phyloP scores from a whole-genome alignment of 1,139 yeast species.

The Pichia sp. region DNA sequence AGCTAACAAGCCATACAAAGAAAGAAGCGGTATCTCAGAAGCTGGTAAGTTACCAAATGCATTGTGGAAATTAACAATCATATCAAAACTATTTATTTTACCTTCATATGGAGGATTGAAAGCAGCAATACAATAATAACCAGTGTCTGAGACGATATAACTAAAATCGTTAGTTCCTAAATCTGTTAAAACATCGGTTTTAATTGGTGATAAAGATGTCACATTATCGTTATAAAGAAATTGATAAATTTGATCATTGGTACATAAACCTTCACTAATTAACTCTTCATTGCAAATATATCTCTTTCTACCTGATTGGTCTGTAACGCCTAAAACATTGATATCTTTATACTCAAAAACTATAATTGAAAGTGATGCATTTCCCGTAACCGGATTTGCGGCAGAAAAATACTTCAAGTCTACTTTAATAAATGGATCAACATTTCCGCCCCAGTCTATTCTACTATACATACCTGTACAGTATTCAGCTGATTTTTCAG shows the following conservation, averaged over 20 bases:
- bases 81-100: conserved; percentile 40
- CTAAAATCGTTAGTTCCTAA: conserved; percentile 55
- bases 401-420: conserved; percentile 29
- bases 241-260: conserved; percentile 46
- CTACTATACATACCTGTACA: conserved; percentile 90
- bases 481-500: conserved; percentile 48
- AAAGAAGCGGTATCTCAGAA: conserved; percentile 83
- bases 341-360: conserved; percentile 82
- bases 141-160: conserved; percentile 67
- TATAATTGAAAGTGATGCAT: conserved; percentile 54
- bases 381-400: conserved; percentile 29
- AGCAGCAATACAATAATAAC: conserved; percentile 87
- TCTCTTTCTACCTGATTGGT: conserved; percentile 33
- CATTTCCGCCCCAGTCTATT: conserved; percentile 80
- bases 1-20: conserved; percentile 82
- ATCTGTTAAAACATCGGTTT: conserved; percentile 49
- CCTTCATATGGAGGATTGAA: conserved; percentile 34
- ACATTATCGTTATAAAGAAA: conserved; percentile 46
- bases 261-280: conserved; percentile 53
- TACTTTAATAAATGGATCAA: conserved; percentile 51
- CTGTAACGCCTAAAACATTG: conserved; percentile 52
- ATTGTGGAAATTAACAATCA: conserved; percentile 74
- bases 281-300: conserved; percentile 76
- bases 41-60: conserved; percentile 89
- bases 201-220: conserved; percentile 41